phyloP scores from a whole-genome alignment of 352 stramenopile species.

The Pelagophyceae sp. region DNA sequence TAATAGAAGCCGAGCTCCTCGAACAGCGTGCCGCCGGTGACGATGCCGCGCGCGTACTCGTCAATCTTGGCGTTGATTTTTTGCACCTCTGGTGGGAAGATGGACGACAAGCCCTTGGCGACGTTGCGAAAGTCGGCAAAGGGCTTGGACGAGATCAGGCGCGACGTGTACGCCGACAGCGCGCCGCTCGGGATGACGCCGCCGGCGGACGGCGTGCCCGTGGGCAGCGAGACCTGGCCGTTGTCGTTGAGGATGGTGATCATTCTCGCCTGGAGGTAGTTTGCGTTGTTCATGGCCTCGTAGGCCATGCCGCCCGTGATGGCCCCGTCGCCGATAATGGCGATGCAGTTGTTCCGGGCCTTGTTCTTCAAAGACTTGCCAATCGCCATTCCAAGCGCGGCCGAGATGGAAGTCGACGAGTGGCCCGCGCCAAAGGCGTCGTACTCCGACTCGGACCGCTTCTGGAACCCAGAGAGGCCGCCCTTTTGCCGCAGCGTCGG shows the following conservation, averaged over 20 bases:
- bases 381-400: conserved; percentile 67
- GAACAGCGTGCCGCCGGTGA: conserved; percentile 68
- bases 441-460: conserved; percentile 65
- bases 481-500: conserved; percentile 53
- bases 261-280: conserved; percentile 65
- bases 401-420: conserved; percentile 63
- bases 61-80: conserved; percentile 74
- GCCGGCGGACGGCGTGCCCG: conserved; percentile 63
- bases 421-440: conserved; percentile 73
- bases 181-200: conserved; percentile 57
- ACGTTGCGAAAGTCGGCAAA: conserved; percentile 72
- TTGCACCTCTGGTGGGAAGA: conserved; percentile 57
- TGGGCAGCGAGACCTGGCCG: conserved; percentile 69
- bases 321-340: conserved; percentile 72
- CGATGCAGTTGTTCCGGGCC: conserved; percentile 67
- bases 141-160: conserved; percentile 62
- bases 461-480: conserved; percentile 69
- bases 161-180: conserved; percentile 60
- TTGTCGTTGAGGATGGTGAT: conserved; percentile 80
- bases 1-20: conserved; percentile 80
- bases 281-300: conserved; percentile 75
- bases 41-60: conserved; percentile 69
- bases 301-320: conserved; percentile 80
- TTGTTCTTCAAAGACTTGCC: conserved; percentile 60
- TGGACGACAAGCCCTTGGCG: conserved; percentile 59